Evolutionary conservation across 345 rosid species (phyloP).

Genomic region (Moricandia moricandioides): DNA sequence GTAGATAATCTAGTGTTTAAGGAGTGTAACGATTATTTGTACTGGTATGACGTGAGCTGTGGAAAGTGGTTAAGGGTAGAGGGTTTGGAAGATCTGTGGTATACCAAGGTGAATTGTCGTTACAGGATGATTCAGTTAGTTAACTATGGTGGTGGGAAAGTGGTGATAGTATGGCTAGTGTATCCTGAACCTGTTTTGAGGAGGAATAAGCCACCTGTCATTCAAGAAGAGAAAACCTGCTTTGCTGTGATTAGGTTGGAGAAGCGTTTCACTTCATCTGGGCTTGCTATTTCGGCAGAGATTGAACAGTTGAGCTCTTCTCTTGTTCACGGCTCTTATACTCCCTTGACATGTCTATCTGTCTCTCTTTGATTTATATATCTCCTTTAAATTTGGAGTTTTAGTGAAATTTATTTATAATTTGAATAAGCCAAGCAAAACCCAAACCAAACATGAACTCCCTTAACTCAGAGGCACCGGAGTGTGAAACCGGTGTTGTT

Average conservation of each 20-base stretch:
- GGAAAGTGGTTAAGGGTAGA: not conserved
- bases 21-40: not conserved
- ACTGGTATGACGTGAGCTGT: not conserved
- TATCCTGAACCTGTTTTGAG: not conserved
- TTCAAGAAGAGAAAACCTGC: not conserved
- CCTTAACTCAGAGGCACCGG: conserved; percentile 68
- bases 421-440: conserved; percentile 25
- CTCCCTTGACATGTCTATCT: not conserved
- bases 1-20: not conserved
- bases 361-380: not conserved
- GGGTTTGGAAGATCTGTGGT: not conserved
- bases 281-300: not conserved
- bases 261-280: not conserved
- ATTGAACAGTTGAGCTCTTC: not conserved
- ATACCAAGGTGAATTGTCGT: not conserved
- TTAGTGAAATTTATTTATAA: not conserved
- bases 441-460: not conserved
- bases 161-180: not conserved
- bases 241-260: not conserved
- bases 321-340: not conserved
- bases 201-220: not conserved
- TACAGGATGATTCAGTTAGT: not conserved
- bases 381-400: too few species aligned
- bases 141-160: not conserved
- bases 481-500: conserved; percentile 84